Percentiles rank a stretch among this genome's conserved stretches.
These are phyloP conservation scores for Geotrichum fermentans DNA, from an alignment of 1,139 yeast species.

Conservation along the genomic window DNA sequence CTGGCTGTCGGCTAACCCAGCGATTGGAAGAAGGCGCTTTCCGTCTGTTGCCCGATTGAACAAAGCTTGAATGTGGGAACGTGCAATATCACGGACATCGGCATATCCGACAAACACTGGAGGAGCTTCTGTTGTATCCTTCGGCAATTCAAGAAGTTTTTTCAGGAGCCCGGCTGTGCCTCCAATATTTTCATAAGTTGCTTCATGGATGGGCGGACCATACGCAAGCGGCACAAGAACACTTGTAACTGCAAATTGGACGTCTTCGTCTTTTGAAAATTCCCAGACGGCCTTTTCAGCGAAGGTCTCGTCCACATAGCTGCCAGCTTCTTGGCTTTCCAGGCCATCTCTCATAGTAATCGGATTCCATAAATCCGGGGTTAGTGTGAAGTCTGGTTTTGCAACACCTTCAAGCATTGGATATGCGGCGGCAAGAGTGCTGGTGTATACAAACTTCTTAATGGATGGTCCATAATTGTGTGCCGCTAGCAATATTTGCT, in stretches of 20 bases:
- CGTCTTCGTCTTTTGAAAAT: slow-evolving; percentile 36
- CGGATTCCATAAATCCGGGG: slow-evolving; percentile 42
- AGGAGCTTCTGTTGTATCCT: not conserved
- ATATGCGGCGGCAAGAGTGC: slow-evolving; percentile 37
- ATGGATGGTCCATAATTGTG: slow-evolving; percentile 45
- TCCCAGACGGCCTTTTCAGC: slow-evolving; percentile 47
- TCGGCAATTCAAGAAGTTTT: not conserved
- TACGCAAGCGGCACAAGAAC: slow-evolving; percentile 45
- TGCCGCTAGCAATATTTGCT: slow-evolving; percentile 43
- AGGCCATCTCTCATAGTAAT: slow-evolving; percentile 36
- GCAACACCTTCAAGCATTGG: slow-evolving; percentile 40
- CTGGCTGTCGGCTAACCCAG: slow-evolving; percentile 34
- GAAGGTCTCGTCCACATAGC: slow-evolving; percentile 36
- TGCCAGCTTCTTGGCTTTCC: slow-evolving; percentile 31
- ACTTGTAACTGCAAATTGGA: slow-evolving; percentile 40
- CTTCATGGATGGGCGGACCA: slow-evolving; percentile 42
- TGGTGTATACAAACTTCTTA: slow-evolving; percentile 49
- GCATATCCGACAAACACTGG: not conserved
- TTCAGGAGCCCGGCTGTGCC: slow-evolving; percentile 24
- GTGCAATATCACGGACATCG: slow-evolving; percentile 12
- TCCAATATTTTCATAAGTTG: slow-evolving; percentile 30
- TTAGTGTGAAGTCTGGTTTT: slow-evolving; percentile 25
- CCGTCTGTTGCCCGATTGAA: slow-evolving; percentile 29
- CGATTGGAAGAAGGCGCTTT: slow-evolving; percentile 40
- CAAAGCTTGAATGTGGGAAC: slow-evolving; percentile 20